phyloP scores from a whole-genome alignment of 345 rosid species.

The Ceriops decandra region DNA sequence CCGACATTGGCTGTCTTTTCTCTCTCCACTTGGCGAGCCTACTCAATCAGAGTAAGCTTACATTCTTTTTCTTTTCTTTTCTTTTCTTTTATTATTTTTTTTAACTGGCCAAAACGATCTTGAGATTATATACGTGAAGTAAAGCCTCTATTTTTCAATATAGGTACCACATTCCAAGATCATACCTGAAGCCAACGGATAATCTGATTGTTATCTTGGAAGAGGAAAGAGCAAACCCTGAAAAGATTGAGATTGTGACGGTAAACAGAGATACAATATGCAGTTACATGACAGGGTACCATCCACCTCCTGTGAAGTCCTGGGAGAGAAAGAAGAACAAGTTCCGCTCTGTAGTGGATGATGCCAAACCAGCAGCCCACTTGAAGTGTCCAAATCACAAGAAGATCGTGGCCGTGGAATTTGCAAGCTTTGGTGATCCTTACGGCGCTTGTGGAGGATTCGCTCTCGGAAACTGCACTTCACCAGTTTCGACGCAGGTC shows the following conservation, averaged over 20 bases:
- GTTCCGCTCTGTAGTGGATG: constrained; percentile 31
- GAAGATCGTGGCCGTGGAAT: constrained; percentile 54
- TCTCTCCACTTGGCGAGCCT: constrained; percentile 61
- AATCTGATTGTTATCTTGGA: constrained; percentile 69
- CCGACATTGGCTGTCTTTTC: constrained; percentile 68
- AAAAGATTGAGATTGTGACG: constrained; percentile 42
- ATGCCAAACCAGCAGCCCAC: constrained; percentile 43
- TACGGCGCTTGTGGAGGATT: constrained; percentile 62
- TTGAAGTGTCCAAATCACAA: constrained; percentile 46
- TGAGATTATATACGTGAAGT: not conserved
- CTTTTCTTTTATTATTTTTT: not conserved
- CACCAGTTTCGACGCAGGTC: constrained; percentile 46
- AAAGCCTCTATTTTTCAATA: not conserved
- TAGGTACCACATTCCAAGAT: constrained; percentile 85
- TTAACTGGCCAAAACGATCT: not conserved
- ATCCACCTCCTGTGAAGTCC: constrained; percentile 51
- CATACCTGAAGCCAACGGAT: constrained; percentile 54
- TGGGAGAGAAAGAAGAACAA: constrained; percentile 44
- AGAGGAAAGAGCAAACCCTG: constrained; percentile 52
- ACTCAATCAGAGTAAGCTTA: constrained; percentile 57
- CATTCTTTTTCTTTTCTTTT: no score
- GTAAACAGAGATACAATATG: constrained; percentile 77
- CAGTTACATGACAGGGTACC: constrained; percentile 44
- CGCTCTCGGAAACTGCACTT: constrained; percentile 49
- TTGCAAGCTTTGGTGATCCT: constrained; percentile 81